Conservation (phyloP, 306 rosid species). For the Cicer yamashitae region DNA sequence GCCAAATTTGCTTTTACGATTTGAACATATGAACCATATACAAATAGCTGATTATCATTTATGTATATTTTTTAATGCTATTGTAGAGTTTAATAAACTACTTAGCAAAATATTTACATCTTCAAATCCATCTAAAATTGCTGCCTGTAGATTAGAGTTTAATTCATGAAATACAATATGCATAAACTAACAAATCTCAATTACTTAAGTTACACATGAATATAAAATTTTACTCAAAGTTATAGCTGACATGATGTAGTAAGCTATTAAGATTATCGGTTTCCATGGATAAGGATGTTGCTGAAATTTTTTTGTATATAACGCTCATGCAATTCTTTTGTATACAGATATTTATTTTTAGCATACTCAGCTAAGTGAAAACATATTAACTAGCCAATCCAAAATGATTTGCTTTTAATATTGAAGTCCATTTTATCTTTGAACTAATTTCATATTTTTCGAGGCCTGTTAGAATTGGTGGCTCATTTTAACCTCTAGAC, state of each 20-base stretch:
- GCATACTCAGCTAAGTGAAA: neutral
- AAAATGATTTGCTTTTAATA: slow-evolving; percentile 8
- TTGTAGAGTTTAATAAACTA: neutral
- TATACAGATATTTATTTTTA: slow-evolving; percentile 11
- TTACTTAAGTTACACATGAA: too few relatives aligned
- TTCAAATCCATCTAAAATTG: slow-evolving; percentile 18
- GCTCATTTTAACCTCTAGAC: slow-evolving; percentile 5
- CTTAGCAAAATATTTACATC: slow-evolving; percentile 13
- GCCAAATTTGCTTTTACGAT: slow-evolving; percentile 2
- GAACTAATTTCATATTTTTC: slow-evolving; percentile 23
- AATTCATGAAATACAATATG: slow-evolving; percentile 23
- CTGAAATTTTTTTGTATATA: neutral
- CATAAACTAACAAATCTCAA: slow-evolving; percentile 7
- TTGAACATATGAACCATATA: neutral
- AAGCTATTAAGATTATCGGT: neutral
- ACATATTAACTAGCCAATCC: neutral
- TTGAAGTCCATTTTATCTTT: slow-evolving; percentile 14
- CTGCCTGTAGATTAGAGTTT: slow-evolving; percentile 8
- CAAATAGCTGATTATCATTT: neutral
- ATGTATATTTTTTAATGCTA: neutral
- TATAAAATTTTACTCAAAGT: too few relatives aligned
- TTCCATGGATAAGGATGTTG: slow-evolving; percentile 14
- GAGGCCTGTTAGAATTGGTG: neutral
- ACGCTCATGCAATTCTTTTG: slow-evolving; percentile 20
- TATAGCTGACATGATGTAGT: too few relatives aligned